These are phyloP conservation scores for Ceratobasidium sp. DNA, from an alignment of 1,284 basidiomycete genomes.

Conservation along the genomic window DNA sequence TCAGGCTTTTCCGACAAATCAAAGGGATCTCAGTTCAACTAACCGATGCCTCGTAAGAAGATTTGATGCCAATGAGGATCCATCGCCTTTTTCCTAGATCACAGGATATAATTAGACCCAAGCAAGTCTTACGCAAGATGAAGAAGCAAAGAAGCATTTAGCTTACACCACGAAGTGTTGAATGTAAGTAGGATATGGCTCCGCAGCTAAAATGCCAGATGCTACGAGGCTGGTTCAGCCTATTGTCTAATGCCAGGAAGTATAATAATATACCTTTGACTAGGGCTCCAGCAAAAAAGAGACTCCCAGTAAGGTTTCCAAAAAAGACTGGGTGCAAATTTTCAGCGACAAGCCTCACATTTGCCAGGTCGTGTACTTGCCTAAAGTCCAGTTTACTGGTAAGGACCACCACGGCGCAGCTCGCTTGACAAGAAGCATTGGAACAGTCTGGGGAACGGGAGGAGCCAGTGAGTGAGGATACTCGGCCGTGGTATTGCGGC, in stretches of 20 bases:
- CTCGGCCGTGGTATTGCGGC: slow-evolving; percentile 24
- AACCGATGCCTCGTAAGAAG: slow-evolving; percentile 71
- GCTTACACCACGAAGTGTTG: slow-evolving; percentile 61
- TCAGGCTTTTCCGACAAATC: neutral
- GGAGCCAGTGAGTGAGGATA: neutral
- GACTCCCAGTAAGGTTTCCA: slow-evolving; percentile 72
- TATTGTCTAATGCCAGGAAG: slow-evolving; percentile 9
- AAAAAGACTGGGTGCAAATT: slow-evolving; percentile 63
- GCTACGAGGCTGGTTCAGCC: slow-evolving; percentile 50
- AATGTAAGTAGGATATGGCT: slow-evolving; percentile 64
- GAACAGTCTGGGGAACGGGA: slow-evolving; percentile 59
- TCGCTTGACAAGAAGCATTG: slow-evolving; percentile 68
- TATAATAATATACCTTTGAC: slow-evolving; percentile 60
- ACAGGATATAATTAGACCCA: neutral
- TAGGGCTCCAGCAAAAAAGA: slow-evolving; percentile 73
- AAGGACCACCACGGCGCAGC: slow-evolving; percentile 72
- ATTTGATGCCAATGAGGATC: slow-evolving; percentile 76
- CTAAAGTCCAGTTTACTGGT: slow-evolving; percentile 70
- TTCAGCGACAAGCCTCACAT: neutral
- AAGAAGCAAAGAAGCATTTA: slow-evolving; percentile 24
- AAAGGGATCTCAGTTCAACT: neutral
- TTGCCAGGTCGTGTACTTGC: slow-evolving; percentile 50
- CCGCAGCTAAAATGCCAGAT: slow-evolving; percentile 61
- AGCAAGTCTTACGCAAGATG: neutral
- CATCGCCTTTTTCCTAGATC: slow-evolving; percentile 62